Evolutionary conservation across 345 rosid species (phyloP).

Genomic region (Geranium brycei): DNA sequence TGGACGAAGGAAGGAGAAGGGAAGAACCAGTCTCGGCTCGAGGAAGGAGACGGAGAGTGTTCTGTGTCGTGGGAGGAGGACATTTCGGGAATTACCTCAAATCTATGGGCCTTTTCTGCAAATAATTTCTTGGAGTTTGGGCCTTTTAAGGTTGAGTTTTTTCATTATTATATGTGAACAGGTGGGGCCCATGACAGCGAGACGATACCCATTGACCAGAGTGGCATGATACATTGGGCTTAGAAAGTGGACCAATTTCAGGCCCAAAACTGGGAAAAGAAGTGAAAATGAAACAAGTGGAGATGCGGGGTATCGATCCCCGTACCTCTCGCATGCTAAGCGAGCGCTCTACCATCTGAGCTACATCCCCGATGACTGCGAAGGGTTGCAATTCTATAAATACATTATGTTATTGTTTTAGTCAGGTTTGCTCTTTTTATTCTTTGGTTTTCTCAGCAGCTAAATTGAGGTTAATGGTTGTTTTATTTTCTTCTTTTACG

Average conservation of each 20-base stretch:
- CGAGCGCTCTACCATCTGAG: conserved; percentile 91
- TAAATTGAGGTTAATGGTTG: too few species aligned
- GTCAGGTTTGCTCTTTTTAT: too few species aligned
- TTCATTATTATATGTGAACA: background rate
- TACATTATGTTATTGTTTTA: too few species aligned
- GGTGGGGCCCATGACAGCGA: background rate
- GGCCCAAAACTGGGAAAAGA: background rate
- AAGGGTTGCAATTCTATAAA: background rate
- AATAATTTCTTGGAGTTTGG: background rate
- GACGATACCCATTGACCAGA: background rate
- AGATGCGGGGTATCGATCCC: conserved; percentile 54
- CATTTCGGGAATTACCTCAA: conserved; percentile 16
- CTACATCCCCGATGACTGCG: conserved; percentile 41
- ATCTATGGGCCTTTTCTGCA: background rate
- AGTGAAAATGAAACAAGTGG: background rate
- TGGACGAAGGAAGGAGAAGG: conserved; percentile 33
- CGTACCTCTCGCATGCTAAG: conserved; percentile 87
- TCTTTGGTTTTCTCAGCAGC: too few species aligned
- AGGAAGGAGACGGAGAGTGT: conserved; percentile 15
- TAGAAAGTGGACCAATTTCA: too few species aligned
- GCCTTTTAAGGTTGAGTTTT: background rate
- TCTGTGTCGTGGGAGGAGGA: conserved; percentile 13
- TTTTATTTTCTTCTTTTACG: too few species aligned
- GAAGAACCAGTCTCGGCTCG: conserved; percentile 56
- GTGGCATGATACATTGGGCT: too few species aligned